Conservation (phyloP, 2,329 filamentous ascomycete species). For the Albophoma yamanashiensis region DNA sequence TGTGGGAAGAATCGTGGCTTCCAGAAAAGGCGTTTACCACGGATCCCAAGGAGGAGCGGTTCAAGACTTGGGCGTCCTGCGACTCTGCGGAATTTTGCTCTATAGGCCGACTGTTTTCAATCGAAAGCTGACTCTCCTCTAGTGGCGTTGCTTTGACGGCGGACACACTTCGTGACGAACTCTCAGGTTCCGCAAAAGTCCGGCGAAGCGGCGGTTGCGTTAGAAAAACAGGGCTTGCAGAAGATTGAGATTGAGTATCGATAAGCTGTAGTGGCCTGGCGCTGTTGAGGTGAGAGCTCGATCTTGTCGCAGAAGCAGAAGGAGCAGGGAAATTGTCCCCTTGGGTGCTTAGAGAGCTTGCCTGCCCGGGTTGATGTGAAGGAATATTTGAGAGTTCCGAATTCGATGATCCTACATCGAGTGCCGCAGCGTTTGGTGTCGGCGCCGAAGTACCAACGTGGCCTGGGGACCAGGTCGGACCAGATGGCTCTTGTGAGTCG, state of each 20-base stretch:
- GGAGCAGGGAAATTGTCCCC: not conserved
- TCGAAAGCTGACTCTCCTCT: not conserved
- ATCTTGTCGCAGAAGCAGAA: not conserved
- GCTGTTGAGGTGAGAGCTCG: not conserved
- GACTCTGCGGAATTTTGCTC: conserved; percentile 5
- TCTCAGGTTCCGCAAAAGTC: conserved; percentile 3
- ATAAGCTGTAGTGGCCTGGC: not conserved
- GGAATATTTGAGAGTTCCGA: conserved; percentile 4
- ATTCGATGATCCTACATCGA: not conserved
- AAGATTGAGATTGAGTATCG: not conserved
- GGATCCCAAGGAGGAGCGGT: conserved; percentile 4
- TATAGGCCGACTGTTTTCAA: not conserved
- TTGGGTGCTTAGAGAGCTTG: not conserved
- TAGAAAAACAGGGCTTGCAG: conserved; percentile 5
- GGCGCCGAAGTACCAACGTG: not conserved
- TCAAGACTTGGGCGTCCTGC: conserved; percentile 18
- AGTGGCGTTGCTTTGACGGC: conserved; percentile 3
- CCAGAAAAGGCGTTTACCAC: conserved; percentile 5
- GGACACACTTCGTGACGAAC: not conserved
- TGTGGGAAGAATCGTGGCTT: conserved; percentile 5
- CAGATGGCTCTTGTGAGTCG: conserved; percentile 30
- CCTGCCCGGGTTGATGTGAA: conserved; percentile 14
- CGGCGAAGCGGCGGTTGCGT: conserved; percentile 4
- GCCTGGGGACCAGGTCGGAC: conserved; percentile 10
- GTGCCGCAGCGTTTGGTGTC: not conserved